Conservation (phyloP, 1,284 basidiomycete species). For the Pisolithus thermaeus region DNA sequence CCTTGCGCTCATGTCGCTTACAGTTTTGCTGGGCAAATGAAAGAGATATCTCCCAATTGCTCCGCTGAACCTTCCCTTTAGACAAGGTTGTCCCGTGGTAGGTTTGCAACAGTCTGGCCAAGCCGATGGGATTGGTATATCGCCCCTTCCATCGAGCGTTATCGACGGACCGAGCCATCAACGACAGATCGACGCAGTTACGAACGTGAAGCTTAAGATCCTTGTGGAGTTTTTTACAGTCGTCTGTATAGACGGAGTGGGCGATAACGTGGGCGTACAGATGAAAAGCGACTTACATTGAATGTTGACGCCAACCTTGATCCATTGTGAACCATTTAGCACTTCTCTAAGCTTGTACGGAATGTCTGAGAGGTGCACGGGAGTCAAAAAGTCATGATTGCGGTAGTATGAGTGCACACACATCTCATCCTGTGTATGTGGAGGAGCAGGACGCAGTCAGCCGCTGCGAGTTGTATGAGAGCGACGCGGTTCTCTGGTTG, state of each 20-base stretch:
- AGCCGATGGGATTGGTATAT: constrained; percentile 49
- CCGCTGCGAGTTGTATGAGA: constrained; percentile 60
- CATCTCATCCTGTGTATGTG: constrained; percentile 60
- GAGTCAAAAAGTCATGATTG: neutral
- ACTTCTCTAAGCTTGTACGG: constrained; percentile 45
- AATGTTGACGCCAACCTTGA: constrained; percentile 70
- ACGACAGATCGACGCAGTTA: constrained; percentile 61
- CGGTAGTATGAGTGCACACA: constrained; percentile 24
- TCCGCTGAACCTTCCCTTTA: constrained; percentile 56
- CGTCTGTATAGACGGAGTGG: constrained; percentile 36
- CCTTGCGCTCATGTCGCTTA: constrained; percentile 29
- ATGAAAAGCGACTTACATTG: constrained; percentile 38
- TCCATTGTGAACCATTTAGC: constrained; percentile 42
- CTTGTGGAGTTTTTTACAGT: constrained; percentile 55
- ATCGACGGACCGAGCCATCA: constrained; percentile 64
- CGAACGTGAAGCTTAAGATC: constrained; percentile 47
- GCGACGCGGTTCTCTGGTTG: constrained; percentile 56
- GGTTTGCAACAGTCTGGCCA: constrained; percentile 52
- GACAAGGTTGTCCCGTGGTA: constrained; percentile 47
- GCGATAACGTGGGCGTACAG: constrained; percentile 2
- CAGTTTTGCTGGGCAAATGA: constrained; percentile 48
- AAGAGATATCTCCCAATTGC: constrained; percentile 61
- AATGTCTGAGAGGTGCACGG: constrained; percentile 38
- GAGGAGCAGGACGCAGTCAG: constrained; percentile 49
- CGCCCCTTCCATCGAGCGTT: constrained; percentile 62